phyloP scores from a whole-genome alignment of 2,329 filamentous ascomycete genomes.

The Botryosphaeria agaves region DNA sequence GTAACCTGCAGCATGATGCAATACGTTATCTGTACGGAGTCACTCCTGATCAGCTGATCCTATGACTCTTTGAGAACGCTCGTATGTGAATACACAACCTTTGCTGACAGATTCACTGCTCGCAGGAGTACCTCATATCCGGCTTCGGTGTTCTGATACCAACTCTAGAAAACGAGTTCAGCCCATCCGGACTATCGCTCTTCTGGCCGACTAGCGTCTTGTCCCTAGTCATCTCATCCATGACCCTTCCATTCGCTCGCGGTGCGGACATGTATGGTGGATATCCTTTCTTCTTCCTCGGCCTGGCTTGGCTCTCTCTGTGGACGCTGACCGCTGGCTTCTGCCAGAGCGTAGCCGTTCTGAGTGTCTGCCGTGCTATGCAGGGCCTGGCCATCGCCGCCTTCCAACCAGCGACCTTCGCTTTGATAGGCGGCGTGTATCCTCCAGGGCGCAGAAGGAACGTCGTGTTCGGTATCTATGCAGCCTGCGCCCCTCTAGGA shows the following conservation, averaged over 20 bases:
- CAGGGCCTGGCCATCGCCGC: constrained; percentile 19
- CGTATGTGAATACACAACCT: no score
- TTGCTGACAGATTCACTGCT: neutral
- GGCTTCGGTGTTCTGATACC: constrained; percentile 58
- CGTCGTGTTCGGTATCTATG: constrained; percentile 21
- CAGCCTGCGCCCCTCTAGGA: constrained; percentile 35
- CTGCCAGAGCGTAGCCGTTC: constrained; percentile 14
- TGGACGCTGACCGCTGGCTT: constrained; percentile 17
- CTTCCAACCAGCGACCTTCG: constrained; percentile 14
- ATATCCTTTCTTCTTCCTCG: constrained; percentile 40
- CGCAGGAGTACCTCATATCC: constrained; percentile 55
- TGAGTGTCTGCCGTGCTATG: constrained; percentile 16
- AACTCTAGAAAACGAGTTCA: constrained; percentile 39
- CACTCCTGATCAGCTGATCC: no score
- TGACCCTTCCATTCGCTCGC: constrained; percentile 31
- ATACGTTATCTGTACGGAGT: no score
- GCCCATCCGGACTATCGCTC: constrained; percentile 47
- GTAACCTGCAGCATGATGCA: neutral
- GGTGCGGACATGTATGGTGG: constrained; percentile 44
- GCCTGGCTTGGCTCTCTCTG: constrained; percentile 28
- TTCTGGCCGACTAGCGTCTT: constrained; percentile 37
- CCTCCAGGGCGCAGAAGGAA: constrained; percentile 19
- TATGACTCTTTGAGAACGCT: no score
- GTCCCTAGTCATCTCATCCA: constrained; percentile 29
- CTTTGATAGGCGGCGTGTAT: constrained; percentile 16